Base-by-base conservation (phyloP, 148 eudicot species). In the Amaranthus cruentus region DNA sequence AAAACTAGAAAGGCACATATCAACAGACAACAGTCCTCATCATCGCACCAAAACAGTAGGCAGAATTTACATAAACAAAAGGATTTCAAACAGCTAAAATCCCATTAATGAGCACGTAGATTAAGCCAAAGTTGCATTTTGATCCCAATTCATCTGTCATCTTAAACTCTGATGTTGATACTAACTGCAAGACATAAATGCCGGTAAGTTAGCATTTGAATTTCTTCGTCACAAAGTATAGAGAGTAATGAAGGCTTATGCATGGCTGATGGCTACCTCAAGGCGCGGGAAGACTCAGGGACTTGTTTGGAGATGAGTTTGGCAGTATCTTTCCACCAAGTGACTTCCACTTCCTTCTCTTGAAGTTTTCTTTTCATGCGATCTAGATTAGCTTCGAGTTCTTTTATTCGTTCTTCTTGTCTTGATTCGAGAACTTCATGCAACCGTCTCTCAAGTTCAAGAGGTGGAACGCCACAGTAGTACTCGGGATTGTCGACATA, bases 321-420 rank as follows among this genome's bases (percentile, higher is more conserved):
- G 7, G 89, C 90, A 62, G 89, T 83, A 76, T 87, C 85, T 79
- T 81, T 88, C 96, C 90, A 90, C 89, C 89, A 87, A 57, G 78
- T 62, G 48, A 81, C 80, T 77, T 88, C 90, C 52, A 73, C 83
- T 72, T 88, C 90, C 70, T 72, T 87, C 62, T 90, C 96, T 8
- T 73, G 38, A 71, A 90, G 86, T 76, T 71, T 81, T 63, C 46
- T 79, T 49, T 75, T 78, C 60, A 86, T 82, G 61, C 70, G 28
- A 61, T 85, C 83, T 61, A 90, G 77, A 75, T 80, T 85, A 68
- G 74, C 73, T 88, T 90, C 96, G 4, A 90, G 88, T 71, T 87
- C 92, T 83, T 66, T 72, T 56, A 90, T 90, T 62, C 85, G 78
- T 66, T 88, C 88, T 60, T 84, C 82, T 61, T 87, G 92, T 71